phyloP scores from a whole-genome alignment of 1,139 yeast genomes.

The Lodderomyces oxycetoniae region DNA sequence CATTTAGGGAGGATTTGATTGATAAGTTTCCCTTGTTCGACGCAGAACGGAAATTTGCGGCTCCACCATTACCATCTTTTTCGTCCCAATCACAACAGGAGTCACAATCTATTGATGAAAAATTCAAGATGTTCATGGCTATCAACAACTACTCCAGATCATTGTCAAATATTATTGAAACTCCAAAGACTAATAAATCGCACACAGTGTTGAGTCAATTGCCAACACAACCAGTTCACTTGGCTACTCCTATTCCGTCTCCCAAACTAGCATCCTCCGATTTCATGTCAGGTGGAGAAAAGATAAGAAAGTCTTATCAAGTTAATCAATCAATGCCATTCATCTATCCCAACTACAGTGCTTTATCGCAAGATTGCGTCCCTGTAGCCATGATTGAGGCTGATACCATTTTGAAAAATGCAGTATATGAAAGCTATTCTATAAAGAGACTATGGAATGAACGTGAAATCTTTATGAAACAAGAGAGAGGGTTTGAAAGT shows the following conservation, averaged over 20 bases:
- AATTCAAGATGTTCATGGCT: constrained; percentile 39
- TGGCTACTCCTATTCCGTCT: constrained; percentile 88
- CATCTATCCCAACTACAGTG: constrained; percentile 50
- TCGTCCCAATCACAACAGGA: constrained; percentile 15
- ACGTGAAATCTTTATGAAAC: constrained; percentile 61
- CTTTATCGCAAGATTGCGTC: constrained; percentile 27
- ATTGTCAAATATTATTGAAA: constrained; percentile 53
- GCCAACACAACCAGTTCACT: constrained; percentile 64
- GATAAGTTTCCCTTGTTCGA: constrained; percentile 71
- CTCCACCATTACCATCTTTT: constrained; percentile 13
- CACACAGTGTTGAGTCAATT: constrained; percentile 54
- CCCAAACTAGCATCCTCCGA: constrained; percentile 68
- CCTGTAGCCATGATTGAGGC: constrained; percentile 85
- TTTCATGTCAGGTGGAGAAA: constrained; percentile 55
- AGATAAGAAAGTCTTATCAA: constrained; percentile 68
- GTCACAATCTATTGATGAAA: constrained; percentile 16
- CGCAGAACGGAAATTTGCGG: constrained; percentile 5
- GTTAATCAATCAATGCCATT: constrained; percentile 79
- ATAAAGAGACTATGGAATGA: constrained; percentile 69
- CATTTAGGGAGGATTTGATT: constrained; percentile 68
- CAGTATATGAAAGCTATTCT: constrained; percentile 63
- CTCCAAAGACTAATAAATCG: constrained; percentile 51
- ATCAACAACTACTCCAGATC: constrained; percentile 44
- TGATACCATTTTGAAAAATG: constrained; percentile 48
- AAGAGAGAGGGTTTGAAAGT: constrained; percentile 65